Evolutionary conservation across 345 rosid genomes (phyloP).

Genomic region (Eutrema japonicum): DNA sequence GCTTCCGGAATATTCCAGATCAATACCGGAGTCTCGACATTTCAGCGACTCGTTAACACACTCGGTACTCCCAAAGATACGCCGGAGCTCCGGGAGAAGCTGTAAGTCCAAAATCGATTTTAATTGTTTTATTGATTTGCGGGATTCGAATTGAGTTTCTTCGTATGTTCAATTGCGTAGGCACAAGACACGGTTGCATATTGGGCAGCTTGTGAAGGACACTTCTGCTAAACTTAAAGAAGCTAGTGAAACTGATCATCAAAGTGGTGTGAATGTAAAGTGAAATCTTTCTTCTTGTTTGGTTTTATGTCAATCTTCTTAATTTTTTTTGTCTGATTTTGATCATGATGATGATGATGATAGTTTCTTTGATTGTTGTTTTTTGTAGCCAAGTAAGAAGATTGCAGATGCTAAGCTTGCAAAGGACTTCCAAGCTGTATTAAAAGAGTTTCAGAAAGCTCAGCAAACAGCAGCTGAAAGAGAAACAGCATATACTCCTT

Average conservation of each 20-base stretch:
- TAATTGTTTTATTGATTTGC: neutral
- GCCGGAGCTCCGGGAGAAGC: conserved; percentile 93
- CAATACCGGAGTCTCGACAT: conserved; percentile 95
- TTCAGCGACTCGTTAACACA: conserved; percentile 90
- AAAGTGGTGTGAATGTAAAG: conserved; percentile 64
- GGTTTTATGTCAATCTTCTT: neutral
- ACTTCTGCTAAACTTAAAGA: conserved; percentile 92
- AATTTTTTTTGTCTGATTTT: neutral
- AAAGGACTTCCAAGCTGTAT: conserved; percentile 92
- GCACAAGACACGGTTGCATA: conserved; percentile 85
- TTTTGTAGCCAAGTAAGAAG: conserved; percentile 84
- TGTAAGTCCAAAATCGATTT: conserved; percentile 45
- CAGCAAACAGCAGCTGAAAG: conserved; percentile 93
- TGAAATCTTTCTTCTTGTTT: neutral
- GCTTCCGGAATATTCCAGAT: conserved; percentile 98
- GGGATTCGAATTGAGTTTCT: neutral
- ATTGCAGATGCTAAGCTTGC: conserved; percentile 97
- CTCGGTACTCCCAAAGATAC: conserved; percentile 98
- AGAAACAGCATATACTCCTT: conserved; percentile 77
- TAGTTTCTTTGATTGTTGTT: neutral
- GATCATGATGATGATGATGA: neutral
- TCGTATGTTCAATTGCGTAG: conserved; percentile 42
- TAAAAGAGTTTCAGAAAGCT: conserved; percentile 98
- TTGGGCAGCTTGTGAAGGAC: conserved; percentile 92
- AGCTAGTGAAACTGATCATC: conserved; percentile 90